Percentiles rank a stretch among this genome's conserved stretches.
phyloP scores from a whole-genome alignment of 2,329 filamentous ascomycete species.

The Aspergillus pseudotamarii region DNA sequence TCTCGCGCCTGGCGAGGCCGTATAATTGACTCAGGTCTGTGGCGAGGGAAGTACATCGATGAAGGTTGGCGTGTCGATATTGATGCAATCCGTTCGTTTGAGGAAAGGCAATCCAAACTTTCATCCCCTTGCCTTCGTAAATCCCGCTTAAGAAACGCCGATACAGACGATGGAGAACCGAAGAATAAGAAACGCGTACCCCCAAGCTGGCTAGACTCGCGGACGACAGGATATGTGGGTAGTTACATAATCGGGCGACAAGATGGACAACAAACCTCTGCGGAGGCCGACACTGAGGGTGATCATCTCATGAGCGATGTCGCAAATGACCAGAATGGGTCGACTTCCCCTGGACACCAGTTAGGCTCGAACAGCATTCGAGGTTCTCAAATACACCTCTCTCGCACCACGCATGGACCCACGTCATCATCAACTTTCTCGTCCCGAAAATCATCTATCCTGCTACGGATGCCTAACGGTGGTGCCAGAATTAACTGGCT shows the following conservation, averaged over 20 bases:
- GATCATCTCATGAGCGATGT: constrained; percentile 50
- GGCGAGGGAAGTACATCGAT: constrained; percentile 78
- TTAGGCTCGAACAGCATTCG: constrained; percentile 20
- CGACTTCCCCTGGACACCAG: constrained; percentile 19
- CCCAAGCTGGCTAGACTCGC: constrained; percentile 47
- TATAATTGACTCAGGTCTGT: constrained; percentile 80
- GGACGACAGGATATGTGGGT: constrained; percentile 29
- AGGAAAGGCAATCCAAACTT: constrained; percentile 54
- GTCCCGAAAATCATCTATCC: constrained; percentile 35
- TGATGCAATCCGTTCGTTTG: constrained; percentile 67
- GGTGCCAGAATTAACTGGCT: constrained; percentile 78
- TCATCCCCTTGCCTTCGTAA: constrained; percentile 46
- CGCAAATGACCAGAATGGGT: constrained; percentile 24
- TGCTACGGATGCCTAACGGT: constrained; percentile 37
- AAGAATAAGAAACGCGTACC: constrained; percentile 57
- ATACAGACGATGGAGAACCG: constrained; percentile 53
- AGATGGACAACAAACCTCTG: constrained; percentile 6
- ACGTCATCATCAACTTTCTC: constrained; percentile 17
- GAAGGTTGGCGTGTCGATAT: constrained; percentile 83
- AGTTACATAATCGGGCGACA: constrained; percentile 6
- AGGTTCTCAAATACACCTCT: constrained; percentile 10
- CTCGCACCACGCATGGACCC: constrained; percentile 14
- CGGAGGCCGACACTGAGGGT: constrained; percentile 38
- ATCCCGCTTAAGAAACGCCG: constrained; percentile 50
- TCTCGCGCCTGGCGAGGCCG: constrained; percentile 82